Conservation (phyloP, 2,329 filamentous ascomycete genomes). For the Alternaria panax region DNA sequence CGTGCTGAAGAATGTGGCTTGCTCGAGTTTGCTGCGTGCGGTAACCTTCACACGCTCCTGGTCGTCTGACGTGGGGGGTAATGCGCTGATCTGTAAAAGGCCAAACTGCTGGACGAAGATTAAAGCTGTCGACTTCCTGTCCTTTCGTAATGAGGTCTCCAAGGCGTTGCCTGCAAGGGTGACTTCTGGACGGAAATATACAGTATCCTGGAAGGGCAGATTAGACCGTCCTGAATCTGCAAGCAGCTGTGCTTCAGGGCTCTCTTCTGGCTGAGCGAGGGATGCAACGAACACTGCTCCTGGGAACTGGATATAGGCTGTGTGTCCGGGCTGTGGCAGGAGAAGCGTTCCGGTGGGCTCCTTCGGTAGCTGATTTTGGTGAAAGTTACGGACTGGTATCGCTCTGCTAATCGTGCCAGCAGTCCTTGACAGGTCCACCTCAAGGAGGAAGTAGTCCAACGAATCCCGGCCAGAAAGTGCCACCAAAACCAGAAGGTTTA, state of each 20-base stretch:
- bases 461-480: constrained; percentile 37
- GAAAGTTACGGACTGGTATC: constrained; percentile 68
- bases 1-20: constrained; percentile 91
- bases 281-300: constrained; percentile 80
- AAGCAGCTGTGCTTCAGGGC: constrained; percentile 78
- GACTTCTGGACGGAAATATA: constrained; percentile 72
- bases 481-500: constrained; percentile 43
- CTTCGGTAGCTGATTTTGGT: constrained; percentile 43
- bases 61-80: constrained; percentile 67
- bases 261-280: constrained; percentile 70
- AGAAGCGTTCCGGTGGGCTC: constrained; percentile 64
- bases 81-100: constrained; percentile 61
- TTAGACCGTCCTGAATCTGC: constrained; percentile 40
- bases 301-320: constrained; percentile 83
- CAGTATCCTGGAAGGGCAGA: constrained; percentile 80
- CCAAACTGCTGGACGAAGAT: constrained; percentile 66
- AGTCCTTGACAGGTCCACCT: constrained; percentile 67
- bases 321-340: constrained; percentile 78
- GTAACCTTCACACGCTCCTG: constrained; percentile 65
- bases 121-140: constrained; percentile 53
- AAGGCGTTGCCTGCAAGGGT: constrained; percentile 59
- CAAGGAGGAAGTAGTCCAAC: constrained; percentile 76
- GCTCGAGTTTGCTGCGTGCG: constrained; percentile 87
- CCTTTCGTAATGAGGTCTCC: constrained; percentile 55
- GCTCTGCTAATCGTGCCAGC: constrained; percentile 68